Base-by-base conservation (phyloP, 768 basidiomycete genomes). In the Leccinum sublutescens region DNA sequence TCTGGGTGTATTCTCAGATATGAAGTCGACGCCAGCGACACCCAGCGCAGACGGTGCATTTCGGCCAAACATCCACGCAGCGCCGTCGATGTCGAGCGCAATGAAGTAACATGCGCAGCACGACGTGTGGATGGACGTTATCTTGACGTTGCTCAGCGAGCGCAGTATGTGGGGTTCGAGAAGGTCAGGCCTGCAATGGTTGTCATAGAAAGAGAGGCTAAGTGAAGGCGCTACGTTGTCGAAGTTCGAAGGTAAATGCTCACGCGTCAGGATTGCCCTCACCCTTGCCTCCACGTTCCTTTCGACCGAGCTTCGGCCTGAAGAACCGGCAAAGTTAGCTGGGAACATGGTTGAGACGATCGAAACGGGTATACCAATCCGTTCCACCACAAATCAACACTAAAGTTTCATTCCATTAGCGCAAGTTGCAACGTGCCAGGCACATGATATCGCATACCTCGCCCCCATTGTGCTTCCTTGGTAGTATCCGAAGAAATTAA, bases 1-100 rank as follows among this genome's bases (percentile, higher is more conserved):
- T 69, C 81, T 80, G 19, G 93, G 90, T 60, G 86, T 82, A 71
- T 84, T 87, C 77, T 94, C 91, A 17, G 89, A 89, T 61, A 94
- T 80, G 60, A 74, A 54, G 57, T 84, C 83, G 59, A 79, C 77
- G 27, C 75, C 78, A 14, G 82, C 66, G 9, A 85, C 75, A n/a
- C 91, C 89, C 4, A 94, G 80, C 47, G 83, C 82, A 57, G 82
- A 78, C 58, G 79, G 85, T 43, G 84, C 85, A 73, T 93, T 93
- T 55, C 93, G 85, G 7, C 96, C 96, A 69, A 95, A 92, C 65
- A 98, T 74, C 87, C 93, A 95, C 9, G 94, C 96, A 40, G 83
- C 80, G 7, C 93, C 94, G 54, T 87, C 81, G 23, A 81, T 64
- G 76, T 91, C 90, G 62, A 95, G 71, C 14, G 79, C 85, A 45